These are phyloP conservation scores for Xylariales sp. DNA, from an alignment of 2,329 filamentous ascomycete species.

Conservation along the genomic window DNA sequence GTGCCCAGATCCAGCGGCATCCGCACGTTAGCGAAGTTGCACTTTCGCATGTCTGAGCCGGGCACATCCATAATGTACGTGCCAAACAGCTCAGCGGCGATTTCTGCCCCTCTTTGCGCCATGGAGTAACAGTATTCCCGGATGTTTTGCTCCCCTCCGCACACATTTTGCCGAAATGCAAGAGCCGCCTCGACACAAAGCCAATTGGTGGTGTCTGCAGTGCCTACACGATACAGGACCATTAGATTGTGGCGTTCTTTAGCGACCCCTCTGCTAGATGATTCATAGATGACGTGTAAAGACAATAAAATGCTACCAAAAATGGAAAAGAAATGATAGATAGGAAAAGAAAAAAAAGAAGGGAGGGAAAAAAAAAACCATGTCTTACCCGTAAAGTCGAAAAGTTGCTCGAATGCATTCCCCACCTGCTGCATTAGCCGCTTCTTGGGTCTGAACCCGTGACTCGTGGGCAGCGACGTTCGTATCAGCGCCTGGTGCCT, in stretches of 20 bases:
- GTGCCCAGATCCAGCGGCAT: conserved; percentile 37
- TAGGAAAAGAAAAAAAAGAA: no score
- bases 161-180: conserved; percentile 49
- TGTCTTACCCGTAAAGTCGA: conserved; percentile 24
- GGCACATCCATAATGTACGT: conserved; percentile 55
- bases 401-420: conserved; percentile 24
- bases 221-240: conserved; percentile 38
- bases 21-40: conserved; percentile 54
- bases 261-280: no score
- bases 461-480: conserved; percentile 59
- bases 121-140: conserved; percentile 46
- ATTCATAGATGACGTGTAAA: no score
- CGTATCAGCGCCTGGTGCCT: conserved; percentile 59
- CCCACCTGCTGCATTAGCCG: conserved; percentile 1
- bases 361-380: no score
- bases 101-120: conserved; percentile 44
- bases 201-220: not conserved
- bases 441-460: conserved; percentile 46
- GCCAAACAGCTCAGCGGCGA: conserved; percentile 45
- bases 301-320: no score
- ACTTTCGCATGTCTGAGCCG: conserved; percentile 32
- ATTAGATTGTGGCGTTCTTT: conserved; percentile 58
- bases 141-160: conserved; percentile 56
- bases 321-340: no score
- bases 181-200: conserved; percentile 41